Evolutionary conservation across 2,329 filamentous ascomycete species (phyloP).

Genomic region (Cercospora sp.): DNA sequence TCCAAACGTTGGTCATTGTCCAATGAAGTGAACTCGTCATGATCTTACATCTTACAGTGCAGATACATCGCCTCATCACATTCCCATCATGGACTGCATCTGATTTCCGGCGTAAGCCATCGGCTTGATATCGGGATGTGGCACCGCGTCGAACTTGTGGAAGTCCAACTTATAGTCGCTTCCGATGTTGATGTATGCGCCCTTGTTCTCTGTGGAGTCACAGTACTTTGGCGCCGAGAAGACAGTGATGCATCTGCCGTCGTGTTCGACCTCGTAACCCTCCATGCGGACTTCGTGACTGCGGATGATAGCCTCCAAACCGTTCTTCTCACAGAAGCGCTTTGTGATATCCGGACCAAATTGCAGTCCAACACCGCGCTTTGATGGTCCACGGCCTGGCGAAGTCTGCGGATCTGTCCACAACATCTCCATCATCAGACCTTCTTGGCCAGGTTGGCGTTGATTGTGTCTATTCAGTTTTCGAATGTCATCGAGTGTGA

Average conservation of each 20-base stretch:
- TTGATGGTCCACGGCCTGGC: slow-evolving; percentile 87
- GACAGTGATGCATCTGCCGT: slow-evolving; percentile 93
- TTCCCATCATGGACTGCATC: slow-evolving; percentile 68
- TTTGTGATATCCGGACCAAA: slow-evolving; percentile 97
- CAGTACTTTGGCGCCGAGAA: slow-evolving; percentile 98
- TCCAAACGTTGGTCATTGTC: neutral
- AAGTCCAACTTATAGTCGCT: slow-evolving; percentile 88
- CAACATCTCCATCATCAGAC: slow-evolving; percentile 99
- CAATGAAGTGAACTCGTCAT: slow-evolving; percentile 1
- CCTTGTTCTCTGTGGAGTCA: slow-evolving; percentile 96
- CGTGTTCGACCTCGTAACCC: slow-evolving; percentile 97
- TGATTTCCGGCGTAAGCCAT: slow-evolving; percentile 90
- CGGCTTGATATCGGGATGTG: slow-evolving; percentile 90
- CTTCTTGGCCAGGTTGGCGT: slow-evolving; percentile 86
- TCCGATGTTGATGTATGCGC: slow-evolving; percentile 96
- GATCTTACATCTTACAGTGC: neutral
- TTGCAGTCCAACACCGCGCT: slow-evolving; percentile 92
- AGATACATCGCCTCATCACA: slow-evolving; percentile 19
- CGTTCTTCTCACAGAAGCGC: slow-evolving; percentile 94
- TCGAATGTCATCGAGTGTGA: slow-evolving; percentile 88
- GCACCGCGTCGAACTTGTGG: slow-evolving; percentile 93
- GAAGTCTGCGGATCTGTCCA: slow-evolving; percentile 94
- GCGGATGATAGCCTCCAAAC: slow-evolving; percentile 89
- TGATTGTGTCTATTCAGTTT: slow-evolving; percentile 89
- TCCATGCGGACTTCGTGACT: slow-evolving; percentile 99